phyloP scores from a whole-genome alignment of 2,329 filamentous ascomycete species.

The Ustulina deusta region DNA sequence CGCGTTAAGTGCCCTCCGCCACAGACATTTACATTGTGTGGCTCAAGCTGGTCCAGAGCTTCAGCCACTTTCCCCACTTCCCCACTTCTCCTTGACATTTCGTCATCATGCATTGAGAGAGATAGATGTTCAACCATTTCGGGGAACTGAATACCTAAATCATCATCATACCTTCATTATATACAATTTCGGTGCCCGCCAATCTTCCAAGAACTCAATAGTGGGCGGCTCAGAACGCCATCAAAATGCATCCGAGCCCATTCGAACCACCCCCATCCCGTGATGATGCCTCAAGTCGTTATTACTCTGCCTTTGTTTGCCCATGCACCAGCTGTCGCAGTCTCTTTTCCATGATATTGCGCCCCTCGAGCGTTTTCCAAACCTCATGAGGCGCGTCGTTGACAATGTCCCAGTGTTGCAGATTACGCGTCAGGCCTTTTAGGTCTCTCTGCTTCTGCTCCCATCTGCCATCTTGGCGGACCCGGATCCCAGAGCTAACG shows the following conservation, averaged over 20 bases:
- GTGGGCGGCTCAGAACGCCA: slow-evolving; percentile 6
- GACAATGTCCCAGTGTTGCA: slow-evolving; percentile 88
- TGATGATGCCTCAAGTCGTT: not conserved
- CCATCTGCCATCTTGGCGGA: slow-evolving; percentile 78
- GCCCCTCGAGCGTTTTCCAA: slow-evolving; percentile 81
- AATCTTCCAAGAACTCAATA: slow-evolving; percentile 10
- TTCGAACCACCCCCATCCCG: slow-evolving; percentile 2
- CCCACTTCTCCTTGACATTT: not conserved
- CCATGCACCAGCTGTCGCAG: slow-evolving; percentile 73
- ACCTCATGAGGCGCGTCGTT: slow-evolving; percentile 86
- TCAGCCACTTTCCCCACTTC: slow-evolving; percentile 29
- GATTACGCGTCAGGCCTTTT: slow-evolving; percentile 80
- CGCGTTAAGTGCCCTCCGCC: slow-evolving; percentile 38
- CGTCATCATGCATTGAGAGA: slow-evolving; percentile 13
- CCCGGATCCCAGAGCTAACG: slow-evolving; percentile 82
- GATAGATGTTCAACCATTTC: no score
- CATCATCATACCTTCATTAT: not conserved
- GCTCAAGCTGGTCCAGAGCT: slow-evolving; percentile 20
- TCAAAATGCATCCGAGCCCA: slow-evolving; percentile 6
- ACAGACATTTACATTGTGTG: slow-evolving; percentile 8
- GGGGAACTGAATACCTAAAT: not conserved
- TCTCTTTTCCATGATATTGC: slow-evolving; percentile 81
- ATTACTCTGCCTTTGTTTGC: slow-evolving; percentile 15
- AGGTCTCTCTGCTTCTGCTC: slow-evolving; percentile 86
- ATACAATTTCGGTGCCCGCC: slow-evolving; percentile 14